These are phyloP conservation scores for Cladosporium sp. DNA, from an alignment of 2,329 filamentous ascomycete genomes.

Conservation along the genomic window DNA sequence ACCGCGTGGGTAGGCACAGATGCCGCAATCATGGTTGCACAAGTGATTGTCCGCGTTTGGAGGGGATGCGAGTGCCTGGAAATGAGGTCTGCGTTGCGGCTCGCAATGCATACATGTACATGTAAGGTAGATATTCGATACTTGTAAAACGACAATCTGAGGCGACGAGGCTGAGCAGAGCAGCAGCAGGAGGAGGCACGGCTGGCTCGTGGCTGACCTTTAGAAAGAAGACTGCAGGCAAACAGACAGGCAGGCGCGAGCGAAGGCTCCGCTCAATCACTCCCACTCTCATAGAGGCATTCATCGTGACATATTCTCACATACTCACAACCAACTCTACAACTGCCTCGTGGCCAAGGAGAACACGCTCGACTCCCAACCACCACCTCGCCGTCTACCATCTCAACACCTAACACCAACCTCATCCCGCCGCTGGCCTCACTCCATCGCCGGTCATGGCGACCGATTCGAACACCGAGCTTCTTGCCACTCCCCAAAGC, in stretches of 20 bases:
- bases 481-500: not conserved
- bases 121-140: not conserved
- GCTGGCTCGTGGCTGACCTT: not conserved
- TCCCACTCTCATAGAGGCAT: not conserved
- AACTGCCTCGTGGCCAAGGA: not conserved
- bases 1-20: not conserved
- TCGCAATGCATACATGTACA: not conserved
- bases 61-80: not conserved
- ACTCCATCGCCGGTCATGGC: not conserved
- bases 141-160: not conserved
- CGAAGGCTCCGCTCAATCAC: not conserved
- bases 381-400: not conserved
- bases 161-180: not conserved
- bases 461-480: not conserved
- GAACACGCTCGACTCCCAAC: not conserved
- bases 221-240: not conserved
- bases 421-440: not conserved
- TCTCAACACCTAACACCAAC: not conserved
- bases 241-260: not conserved
- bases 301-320: not conserved
- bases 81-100: not conserved
- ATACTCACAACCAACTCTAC: not conserved
- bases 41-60: conserved; percentile 1
- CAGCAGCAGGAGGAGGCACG: not conserved
- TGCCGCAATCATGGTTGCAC: not conserved